Evolutionary conservation across 345 rosid species (phyloP).

Genomic region (Dovyalis caffra): DNA sequence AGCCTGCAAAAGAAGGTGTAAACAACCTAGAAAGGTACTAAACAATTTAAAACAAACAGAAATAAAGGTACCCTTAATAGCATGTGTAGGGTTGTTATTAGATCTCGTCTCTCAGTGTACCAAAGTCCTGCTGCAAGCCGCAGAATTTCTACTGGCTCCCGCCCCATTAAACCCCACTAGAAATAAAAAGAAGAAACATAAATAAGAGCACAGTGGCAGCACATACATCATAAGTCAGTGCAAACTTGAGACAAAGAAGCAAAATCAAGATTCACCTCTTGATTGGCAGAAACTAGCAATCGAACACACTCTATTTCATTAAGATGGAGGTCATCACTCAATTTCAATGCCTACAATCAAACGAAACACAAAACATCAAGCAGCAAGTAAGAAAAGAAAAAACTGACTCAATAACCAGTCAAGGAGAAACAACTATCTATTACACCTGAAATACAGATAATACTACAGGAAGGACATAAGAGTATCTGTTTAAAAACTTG

Average conservation of each 20-base stretch:
- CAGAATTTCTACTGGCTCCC: slow-evolving; percentile 71
- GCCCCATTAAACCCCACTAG: slow-evolving; percentile 86
- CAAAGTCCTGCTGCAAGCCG: slow-evolving; percentile 94
- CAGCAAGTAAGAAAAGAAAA: background rate
- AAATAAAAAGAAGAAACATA: slow-evolving; percentile 14
- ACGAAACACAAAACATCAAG: slow-evolving; percentile 10
- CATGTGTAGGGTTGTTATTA: slow-evolving; percentile 66
- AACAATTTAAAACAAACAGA: slow-evolving; percentile 7
- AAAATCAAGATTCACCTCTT: slow-evolving; percentile 56
- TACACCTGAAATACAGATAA: background rate
- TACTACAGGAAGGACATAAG: too few relatives aligned
- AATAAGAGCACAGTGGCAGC: background rate
- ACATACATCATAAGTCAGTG: background rate
- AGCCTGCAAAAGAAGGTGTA: slow-evolving; percentile 52
- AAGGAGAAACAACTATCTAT: background rate
- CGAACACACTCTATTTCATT: slow-evolving; percentile 86
- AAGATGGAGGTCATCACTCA: slow-evolving; percentile 89
- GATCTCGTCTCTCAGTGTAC: slow-evolving; percentile 91
- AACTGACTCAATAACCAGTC: background rate
- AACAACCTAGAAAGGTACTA: slow-evolving; percentile 12
- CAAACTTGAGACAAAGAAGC: slow-evolving; percentile 19
- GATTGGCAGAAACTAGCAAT: slow-evolving; percentile 83
- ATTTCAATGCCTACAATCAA: slow-evolving; percentile 59
- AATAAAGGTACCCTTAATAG: slow-evolving; percentile 62
- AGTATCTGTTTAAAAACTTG: too few relatives aligned